phyloP scores from a whole-genome alignment of 1,139 yeast species.

The Taphrina deformans region DNA sequence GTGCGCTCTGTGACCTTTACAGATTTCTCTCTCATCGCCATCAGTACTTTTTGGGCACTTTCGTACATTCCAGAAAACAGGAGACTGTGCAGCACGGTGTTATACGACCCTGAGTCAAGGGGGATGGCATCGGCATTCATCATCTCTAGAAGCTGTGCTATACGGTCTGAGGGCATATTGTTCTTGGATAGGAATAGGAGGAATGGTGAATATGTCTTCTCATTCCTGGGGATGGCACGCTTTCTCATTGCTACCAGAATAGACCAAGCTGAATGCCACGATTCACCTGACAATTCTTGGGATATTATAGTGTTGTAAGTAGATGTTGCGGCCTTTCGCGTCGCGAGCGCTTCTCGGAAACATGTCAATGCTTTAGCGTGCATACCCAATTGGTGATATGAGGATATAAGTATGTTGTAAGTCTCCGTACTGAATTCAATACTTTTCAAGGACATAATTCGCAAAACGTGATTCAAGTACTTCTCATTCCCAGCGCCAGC shows the following conservation, averaged over 20 bases:
- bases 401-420: neutral
- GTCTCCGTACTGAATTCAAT: neutral
- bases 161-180: neutral
- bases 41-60: neutral
- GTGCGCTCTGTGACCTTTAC: neutral
- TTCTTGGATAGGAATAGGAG: neutral
- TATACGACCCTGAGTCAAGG: neutral
- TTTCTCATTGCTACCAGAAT: neutral
- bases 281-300: neutral
- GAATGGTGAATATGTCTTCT: constrained; percentile 15
- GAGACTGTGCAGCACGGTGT: neutral
- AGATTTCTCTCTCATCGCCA: neutral
- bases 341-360: neutral
- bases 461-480: neutral
- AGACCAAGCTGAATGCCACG: neutral
- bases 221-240: neutral
- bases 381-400: neutral
- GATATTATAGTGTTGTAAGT: constrained; percentile 8
- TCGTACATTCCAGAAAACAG: constrained; percentile 1
- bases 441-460: neutral
- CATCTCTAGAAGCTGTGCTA: neutral
- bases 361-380: neutral
- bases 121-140: neutral
- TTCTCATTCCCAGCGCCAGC: neutral
- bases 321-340: neutral